Evolutionary conservation across 73 alveolate species (phyloP).

Genomic region (Symbiodinium pilosum): DNA sequence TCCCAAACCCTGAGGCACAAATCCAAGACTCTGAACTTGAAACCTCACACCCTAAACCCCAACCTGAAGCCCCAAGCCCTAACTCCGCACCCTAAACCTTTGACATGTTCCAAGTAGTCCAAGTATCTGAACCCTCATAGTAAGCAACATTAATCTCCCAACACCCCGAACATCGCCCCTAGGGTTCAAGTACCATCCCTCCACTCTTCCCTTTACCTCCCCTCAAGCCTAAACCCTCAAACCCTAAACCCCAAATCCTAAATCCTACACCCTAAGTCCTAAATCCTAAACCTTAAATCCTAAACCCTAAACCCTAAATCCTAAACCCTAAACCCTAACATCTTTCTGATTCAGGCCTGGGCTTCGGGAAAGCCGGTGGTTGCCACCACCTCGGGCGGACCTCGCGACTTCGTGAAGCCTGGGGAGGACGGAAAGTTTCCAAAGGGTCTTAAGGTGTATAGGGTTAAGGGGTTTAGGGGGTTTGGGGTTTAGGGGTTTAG

Average conservation of each 20-base stretch:
- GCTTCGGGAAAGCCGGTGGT: constrained; percentile 53
- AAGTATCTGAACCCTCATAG: no score
- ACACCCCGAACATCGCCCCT: no score
- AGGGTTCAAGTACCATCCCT: no score
- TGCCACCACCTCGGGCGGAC: constrained; percentile 47
- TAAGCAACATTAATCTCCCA: no score
- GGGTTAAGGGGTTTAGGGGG: not conserved
- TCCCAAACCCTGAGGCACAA: no score
- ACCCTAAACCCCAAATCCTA: not conserved
- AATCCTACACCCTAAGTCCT: not conserved
- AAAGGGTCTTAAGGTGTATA: not conserved
- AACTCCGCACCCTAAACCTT: no score
- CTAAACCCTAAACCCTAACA: not conserved
- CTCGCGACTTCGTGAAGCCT: constrained; percentile 42
- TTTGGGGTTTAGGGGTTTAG: not conserved
- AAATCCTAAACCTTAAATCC: not conserved
- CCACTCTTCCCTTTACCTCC: no score
- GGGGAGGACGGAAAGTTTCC: not conserved
- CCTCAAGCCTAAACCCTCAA: no score
- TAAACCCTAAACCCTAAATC: not conserved
- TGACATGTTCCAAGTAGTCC: no score
- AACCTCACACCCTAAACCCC: no score
- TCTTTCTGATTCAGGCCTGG: not conserved
- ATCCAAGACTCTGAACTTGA: no score
- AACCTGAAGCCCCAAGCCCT: no score